These are phyloP conservation scores for Aspergillus sp. DNA, from an alignment of 2,329 filamentous ascomycete species.

Conservation along the genomic window DNA sequence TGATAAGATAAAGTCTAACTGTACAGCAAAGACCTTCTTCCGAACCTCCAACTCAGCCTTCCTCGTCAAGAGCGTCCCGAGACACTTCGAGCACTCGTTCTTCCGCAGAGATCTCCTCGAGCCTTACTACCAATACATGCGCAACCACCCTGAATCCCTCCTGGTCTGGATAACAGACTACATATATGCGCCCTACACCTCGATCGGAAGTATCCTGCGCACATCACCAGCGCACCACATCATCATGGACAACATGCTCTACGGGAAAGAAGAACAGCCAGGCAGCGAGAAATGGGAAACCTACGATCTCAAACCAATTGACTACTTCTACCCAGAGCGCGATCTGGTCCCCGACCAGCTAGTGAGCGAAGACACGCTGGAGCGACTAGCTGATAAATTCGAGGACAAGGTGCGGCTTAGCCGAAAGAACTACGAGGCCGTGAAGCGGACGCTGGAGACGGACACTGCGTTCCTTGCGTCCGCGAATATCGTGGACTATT, in stretches of 20 bases:
- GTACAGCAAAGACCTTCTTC: slow-evolving; percentile 62
- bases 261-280: slow-evolving; percentile 53
- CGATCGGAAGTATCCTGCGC: slow-evolving; percentile 61
- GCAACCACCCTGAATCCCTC: slow-evolving; percentile 57
- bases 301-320: slow-evolving; percentile 71
- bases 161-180: slow-evolving; percentile 73
- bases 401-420: slow-evolving; percentile 63
- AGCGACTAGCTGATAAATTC: slow-evolving; percentile 66
- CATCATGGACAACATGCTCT: slow-evolving; percentile 74
- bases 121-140: slow-evolving; percentile 66
- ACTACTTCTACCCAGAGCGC: slow-evolving; percentile 74
- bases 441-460: slow-evolving; percentile 55
- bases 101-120: slow-evolving; percentile 66
- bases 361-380: slow-evolving; percentile 64
- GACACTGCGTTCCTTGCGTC: slow-evolving; percentile 65
- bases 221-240: slow-evolving; percentile 69
- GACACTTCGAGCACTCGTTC: slow-evolving; percentile 69
- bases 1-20: background rate
- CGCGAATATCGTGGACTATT: slow-evolving; percentile 72
- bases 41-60: slow-evolving; percentile 65
- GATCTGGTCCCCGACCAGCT: slow-evolving; percentile 66
- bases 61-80: slow-evolving; percentile 69
- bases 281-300: slow-evolving; percentile 61
- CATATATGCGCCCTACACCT: slow-evolving; percentile 55
- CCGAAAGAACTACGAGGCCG: slow-evolving; percentile 54